Conservation (phyloP, 2,329 filamentous ascomycete genomes). For the Xylaria sp. region DNA sequence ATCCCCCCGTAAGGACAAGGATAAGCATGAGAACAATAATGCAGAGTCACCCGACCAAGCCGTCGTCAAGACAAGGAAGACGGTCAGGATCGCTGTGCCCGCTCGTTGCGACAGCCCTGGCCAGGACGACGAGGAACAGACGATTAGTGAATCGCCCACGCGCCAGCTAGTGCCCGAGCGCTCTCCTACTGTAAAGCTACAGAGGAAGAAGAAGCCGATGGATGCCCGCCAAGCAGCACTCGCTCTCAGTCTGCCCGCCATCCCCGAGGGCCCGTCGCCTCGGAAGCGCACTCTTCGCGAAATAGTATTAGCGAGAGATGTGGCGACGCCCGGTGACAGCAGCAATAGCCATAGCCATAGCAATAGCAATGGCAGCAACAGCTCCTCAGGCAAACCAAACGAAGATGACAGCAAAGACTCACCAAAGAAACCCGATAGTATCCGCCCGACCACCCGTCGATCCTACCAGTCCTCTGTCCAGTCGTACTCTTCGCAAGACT, state of each 20-base stretch:
- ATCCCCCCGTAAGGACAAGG: conserved; percentile 24
- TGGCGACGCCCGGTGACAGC: background rate
- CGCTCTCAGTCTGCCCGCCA: conserved; percentile 40
- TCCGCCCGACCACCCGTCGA: conserved; percentile 37
- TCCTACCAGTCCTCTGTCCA: conserved; percentile 51
- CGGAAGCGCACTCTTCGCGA: conserved; percentile 37
- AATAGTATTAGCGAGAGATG: conserved; percentile 23
- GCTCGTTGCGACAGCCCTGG: conserved; percentile 32
- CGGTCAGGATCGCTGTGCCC: conserved; percentile 23
- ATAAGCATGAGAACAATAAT: background rate
- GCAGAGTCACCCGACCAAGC: background rate
- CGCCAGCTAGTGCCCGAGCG: conserved; percentile 27
- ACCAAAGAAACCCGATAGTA: conserved; percentile 41
- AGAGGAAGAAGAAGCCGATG: conserved; percentile 37
- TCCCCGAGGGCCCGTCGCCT: conserved; percentile 47
- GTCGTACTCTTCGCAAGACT: conserved; percentile 43
- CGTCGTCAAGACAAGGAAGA: conserved; percentile 20
- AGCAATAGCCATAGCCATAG: too few species aligned
- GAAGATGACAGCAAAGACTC: conserved; percentile 34
- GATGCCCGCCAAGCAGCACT: conserved; percentile 33
- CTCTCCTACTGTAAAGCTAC: conserved; percentile 46
- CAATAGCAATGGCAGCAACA: too few species aligned
- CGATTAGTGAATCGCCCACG: conserved; percentile 18
- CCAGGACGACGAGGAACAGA: conserved; percentile 36
- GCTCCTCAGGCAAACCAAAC: conserved; percentile 11